phyloP scores from a whole-genome alignment of 495 filamentous ascomycete species.

The Aspergillus kassunensis region DNA sequence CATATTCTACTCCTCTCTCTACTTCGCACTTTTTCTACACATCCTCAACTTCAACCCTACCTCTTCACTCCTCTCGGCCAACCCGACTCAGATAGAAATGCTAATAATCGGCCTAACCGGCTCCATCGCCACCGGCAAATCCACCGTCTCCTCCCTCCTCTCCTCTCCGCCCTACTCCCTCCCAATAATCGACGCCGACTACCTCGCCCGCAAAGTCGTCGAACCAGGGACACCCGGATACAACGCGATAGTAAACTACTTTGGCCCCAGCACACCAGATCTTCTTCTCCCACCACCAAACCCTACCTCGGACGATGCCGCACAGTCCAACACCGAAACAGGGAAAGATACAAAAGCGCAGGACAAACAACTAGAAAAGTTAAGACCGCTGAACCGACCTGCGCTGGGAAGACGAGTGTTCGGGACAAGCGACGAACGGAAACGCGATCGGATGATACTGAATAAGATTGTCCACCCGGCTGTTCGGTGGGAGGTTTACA shows the following conservation, averaged over 20 bases:
- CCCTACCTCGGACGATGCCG: too few species aligned
- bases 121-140: slow-evolving; percentile 97
- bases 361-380: slow-evolving; percentile 27
- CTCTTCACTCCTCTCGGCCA: background rate
- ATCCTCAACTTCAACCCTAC: background rate
- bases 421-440: slow-evolving; percentile 60
- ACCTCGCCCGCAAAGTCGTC: slow-evolving; percentile 85
- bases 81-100: slow-evolving; percentile 49
- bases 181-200: slow-evolving; percentile 92
- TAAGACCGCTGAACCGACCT: slow-evolving; percentile 71
- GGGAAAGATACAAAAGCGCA: too few species aligned
- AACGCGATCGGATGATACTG: slow-evolving; percentile 64
- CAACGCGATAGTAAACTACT: slow-evolving; percentile 71
- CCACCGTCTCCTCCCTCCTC: slow-evolving; percentile 85
- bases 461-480: slow-evolving; percentile 93
- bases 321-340: too few species aligned
- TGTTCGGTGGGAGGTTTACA: slow-evolving; percentile 73
- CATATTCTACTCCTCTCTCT: background rate
- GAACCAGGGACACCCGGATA: slow-evolving; percentile 83
- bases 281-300: slow-evolving; percentile 71
- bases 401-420: slow-evolving; percentile 84
- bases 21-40: background rate
- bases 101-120: slow-evolving; percentile 94
- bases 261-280: slow-evolving; percentile 75
- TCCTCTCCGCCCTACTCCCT: slow-evolving; percentile 73